These are phyloP conservation scores for Acanthamoeba royreba DNA, from an alignment of 208 protist species.

Conservation along the genomic window DNA sequence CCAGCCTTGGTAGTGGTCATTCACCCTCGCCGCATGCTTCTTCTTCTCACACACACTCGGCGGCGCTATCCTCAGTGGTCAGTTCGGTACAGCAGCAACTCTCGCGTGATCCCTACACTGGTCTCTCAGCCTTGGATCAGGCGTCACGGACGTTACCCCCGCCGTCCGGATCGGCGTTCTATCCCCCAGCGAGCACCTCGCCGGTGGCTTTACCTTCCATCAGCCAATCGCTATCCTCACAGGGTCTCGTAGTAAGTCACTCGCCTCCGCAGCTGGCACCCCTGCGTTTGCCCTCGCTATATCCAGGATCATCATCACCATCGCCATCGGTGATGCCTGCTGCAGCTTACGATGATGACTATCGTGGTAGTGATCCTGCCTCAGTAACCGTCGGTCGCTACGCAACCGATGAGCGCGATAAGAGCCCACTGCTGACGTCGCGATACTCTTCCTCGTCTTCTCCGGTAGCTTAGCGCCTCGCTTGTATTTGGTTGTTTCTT, in stretches of 20 bases:
- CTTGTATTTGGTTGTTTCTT: background rate
- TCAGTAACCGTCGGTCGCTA: background rate
- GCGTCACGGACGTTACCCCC: background rate
- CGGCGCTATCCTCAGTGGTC: no score
- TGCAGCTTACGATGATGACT: background rate
- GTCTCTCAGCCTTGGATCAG: no score
- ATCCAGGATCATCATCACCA: no score
- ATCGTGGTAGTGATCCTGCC: background rate
- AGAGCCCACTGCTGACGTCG: background rate
- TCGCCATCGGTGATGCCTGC: background rate
- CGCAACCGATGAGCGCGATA: background rate
- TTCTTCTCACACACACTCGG: no score
- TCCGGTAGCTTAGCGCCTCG: background rate
- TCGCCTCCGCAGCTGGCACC: constrained; percentile 24
- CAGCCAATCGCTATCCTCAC: background rate
- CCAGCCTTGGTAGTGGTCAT: background rate
- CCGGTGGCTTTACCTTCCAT: background rate
- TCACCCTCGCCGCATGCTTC: background rate
- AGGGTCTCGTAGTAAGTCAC: constrained; percentile 1
- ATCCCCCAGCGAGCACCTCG: background rate
- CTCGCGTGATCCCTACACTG: no score
- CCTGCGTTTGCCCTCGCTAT: constrained; percentile 29
- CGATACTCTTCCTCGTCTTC: background rate
- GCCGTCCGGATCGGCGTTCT: background rate
- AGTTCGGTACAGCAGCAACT: no score